These are phyloP conservation scores for Plectosphaerella cucumerina DNA, from an alignment of 2,329 filamentous ascomycete genomes.

Conservation along the genomic window DNA sequence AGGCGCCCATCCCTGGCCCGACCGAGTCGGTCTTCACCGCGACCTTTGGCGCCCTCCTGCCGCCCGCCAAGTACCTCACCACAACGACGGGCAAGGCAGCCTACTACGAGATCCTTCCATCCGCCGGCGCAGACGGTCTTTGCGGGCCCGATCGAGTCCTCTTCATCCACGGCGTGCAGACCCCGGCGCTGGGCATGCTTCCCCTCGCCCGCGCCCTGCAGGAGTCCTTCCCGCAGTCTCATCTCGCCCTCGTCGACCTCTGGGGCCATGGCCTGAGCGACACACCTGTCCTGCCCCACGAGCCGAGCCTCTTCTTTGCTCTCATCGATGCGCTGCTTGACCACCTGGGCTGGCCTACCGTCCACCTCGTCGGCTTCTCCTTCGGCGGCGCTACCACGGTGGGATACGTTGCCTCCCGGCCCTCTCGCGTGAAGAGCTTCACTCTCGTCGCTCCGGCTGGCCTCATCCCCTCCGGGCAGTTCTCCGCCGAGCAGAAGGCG, in stretches of 20 bases:
- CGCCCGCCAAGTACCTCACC: constrained; percentile 26
- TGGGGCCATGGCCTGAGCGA: constrained; percentile 51
- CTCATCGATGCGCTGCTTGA: constrained; percentile 34
- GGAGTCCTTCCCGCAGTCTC: constrained; percentile 25
- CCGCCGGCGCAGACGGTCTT: neutral
- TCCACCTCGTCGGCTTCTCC: constrained; percentile 44
- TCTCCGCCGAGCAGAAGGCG: constrained; percentile 19
- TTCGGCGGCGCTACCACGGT: constrained; percentile 39
- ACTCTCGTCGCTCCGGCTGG: constrained; percentile 44
- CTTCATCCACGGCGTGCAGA: constrained; percentile 47
- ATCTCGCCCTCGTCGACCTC: constrained; percentile 41
- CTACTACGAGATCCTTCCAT: constrained; percentile 30
- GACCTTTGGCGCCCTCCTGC: constrained; percentile 33
- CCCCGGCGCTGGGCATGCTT: constrained; percentile 41
- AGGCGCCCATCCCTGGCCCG: constrained; percentile 25
- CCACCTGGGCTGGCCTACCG: constrained; percentile 33
- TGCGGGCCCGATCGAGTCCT: constrained; percentile 26
- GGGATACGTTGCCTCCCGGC: constrained; percentile 28
- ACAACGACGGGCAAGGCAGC: constrained; percentile 29
- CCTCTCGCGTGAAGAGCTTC: constrained; percentile 25
- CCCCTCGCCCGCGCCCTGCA: constrained; percentile 34
- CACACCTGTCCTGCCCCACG: constrained; percentile 38
- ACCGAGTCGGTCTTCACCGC: constrained; percentile 28
- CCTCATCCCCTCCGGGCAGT: constrained; percentile 23
- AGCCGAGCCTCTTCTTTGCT: constrained; percentile 33